Conservation (phyloP, 352 stramenopile species). For the Globisporangium middletonii region DNA sequence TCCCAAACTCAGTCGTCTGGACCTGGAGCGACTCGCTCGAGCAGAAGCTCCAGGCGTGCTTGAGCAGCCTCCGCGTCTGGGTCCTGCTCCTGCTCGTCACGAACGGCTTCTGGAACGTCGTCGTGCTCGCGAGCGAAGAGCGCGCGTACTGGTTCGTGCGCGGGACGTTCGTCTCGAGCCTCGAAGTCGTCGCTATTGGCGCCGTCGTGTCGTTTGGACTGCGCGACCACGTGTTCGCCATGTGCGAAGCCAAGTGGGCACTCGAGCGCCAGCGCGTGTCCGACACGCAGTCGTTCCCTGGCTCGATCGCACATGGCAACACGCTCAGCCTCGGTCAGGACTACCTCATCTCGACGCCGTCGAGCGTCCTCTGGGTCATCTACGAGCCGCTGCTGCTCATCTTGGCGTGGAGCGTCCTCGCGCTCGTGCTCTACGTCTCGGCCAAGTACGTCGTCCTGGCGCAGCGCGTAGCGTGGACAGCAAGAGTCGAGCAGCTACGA, state of each 20-base stretch:
- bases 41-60: slow-evolving; percentile 29
- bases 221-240: slow-evolving; percentile 13
- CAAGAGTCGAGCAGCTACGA: neutral
- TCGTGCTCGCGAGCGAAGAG: slow-evolving; percentile 25
- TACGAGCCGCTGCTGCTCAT: slow-evolving; percentile 11
- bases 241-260: slow-evolving; percentile 18
- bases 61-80: slow-evolving; percentile 34
- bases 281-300: slow-evolving; percentile 11
- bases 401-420: neutral
- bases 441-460: too few relatives aligned
- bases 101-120: slow-evolving; percentile 21
- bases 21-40: slow-evolving; percentile 24
- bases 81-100: slow-evolving; percentile 21
- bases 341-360: slow-evolving; percentile 2
- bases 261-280: slow-evolving; percentile 20
- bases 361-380: slow-evolving; percentile 13
- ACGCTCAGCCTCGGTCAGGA: slow-evolving; percentile 19
- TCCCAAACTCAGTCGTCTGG: slow-evolving; percentile 46
- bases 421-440: neutral
- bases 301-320: slow-evolving; percentile 17
- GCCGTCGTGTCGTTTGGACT: slow-evolving; percentile 5
- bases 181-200: slow-evolving; percentile 16
- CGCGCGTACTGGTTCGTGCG: slow-evolving; percentile 21
- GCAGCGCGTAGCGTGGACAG: neutral
- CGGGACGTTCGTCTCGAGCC: slow-evolving; percentile 17